These are phyloP conservation scores for Polychytrium aggregatum DNA, from an alignment of 192 early-diverging fungal genomes.

Conservation along the genomic window DNA sequence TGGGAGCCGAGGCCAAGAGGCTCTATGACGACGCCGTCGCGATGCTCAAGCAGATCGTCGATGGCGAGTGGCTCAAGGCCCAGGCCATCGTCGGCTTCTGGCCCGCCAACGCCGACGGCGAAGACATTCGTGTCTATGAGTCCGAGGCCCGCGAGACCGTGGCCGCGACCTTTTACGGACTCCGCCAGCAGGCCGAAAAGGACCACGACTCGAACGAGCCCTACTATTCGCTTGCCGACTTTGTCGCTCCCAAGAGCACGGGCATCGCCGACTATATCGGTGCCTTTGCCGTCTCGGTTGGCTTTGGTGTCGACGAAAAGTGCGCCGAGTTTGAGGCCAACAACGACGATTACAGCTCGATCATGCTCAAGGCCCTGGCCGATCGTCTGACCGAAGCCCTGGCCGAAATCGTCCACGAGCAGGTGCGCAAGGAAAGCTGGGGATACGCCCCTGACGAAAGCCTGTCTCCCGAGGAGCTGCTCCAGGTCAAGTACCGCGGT, in stretches of 20 bases:
- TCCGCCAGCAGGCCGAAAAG: constrained; percentile 79
- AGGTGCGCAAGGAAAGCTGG: constrained; percentile 80
- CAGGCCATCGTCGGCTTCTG: constrained; percentile 77
- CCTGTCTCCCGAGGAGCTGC: constrained; percentile 65
- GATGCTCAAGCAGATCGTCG: constrained; percentile 72
- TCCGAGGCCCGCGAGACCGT: constrained; percentile 39
- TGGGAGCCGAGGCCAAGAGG: constrained; percentile 80
- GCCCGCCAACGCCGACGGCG: constrained; percentile 77
- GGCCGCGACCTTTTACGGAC: constrained; percentile 69
- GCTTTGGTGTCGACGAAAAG: constrained; percentile 84
- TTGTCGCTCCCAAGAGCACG: constrained; percentile 70
- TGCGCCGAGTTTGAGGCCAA: constrained; percentile 65
- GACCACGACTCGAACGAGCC: constrained; percentile 72
- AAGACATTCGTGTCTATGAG: constrained; percentile 80
- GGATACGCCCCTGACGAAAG: constrained; percentile 75
- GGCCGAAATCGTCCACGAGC: constrained; percentile 82
- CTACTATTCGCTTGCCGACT: constrained; percentile 84
- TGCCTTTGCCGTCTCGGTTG: constrained; percentile 79
- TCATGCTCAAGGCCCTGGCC: constrained; percentile 92
- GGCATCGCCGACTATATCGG: constrained; percentile 78
- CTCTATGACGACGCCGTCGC: constrained; percentile 73
- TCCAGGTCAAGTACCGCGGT: constrained; percentile 88
- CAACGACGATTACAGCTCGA: constrained; percentile 83
- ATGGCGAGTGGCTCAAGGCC: constrained; percentile 59
- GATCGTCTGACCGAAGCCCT: constrained; percentile 89